Evolutionary conservation across 2,329 filamentous ascomycete genomes (phyloP).

Genomic region (Aspergillus sp.): DNA sequence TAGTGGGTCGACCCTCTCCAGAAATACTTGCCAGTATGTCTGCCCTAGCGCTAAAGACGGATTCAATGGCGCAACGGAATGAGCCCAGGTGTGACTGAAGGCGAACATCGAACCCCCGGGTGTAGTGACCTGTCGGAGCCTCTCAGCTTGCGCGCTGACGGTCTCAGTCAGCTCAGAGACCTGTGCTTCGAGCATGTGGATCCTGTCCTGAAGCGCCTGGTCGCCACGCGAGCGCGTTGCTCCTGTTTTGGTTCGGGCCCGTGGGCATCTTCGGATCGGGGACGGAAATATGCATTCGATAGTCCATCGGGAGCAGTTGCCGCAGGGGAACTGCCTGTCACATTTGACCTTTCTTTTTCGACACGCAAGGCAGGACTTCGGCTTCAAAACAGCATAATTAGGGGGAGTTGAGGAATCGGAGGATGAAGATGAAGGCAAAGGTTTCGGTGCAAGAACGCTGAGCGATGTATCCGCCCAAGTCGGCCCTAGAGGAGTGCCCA

Average conservation of each 20-base stretch:
- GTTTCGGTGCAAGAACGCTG: conserved; percentile 11
- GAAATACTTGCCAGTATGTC: conserved; percentile 28
- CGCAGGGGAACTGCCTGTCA: conserved; percentile 32
- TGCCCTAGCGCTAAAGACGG: conserved; percentile 14
- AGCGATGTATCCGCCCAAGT: neutral
- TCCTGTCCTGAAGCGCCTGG: conserved; percentile 2
- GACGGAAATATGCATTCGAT: conserved; percentile 24
- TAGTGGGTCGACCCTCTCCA: conserved; percentile 55
- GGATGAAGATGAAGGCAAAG: neutral
- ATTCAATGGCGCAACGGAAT: conserved; percentile 11
- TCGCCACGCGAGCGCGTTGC: neutral
- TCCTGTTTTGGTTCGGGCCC: conserved; percentile 10
- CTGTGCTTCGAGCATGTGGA: conserved; percentile 8
- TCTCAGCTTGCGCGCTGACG: conserved; percentile 6
- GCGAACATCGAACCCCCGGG: neutral
- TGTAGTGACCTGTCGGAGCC: neutral
- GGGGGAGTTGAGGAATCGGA: neutral
- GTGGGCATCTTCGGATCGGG: conserved; percentile 20
- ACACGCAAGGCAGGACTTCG: conserved; percentile 32
- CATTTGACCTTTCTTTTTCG: conserved; percentile 36
- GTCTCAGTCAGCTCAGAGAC: neutral
- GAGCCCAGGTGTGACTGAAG: conserved; percentile 10
- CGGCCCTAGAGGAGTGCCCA: neutral
- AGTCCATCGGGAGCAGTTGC: conserved; percentile 27
- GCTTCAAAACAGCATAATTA: conserved; percentile 15